Base-by-base conservation (phyloP, 164 flowering plant species). In the Sextonia rubra region DNA sequence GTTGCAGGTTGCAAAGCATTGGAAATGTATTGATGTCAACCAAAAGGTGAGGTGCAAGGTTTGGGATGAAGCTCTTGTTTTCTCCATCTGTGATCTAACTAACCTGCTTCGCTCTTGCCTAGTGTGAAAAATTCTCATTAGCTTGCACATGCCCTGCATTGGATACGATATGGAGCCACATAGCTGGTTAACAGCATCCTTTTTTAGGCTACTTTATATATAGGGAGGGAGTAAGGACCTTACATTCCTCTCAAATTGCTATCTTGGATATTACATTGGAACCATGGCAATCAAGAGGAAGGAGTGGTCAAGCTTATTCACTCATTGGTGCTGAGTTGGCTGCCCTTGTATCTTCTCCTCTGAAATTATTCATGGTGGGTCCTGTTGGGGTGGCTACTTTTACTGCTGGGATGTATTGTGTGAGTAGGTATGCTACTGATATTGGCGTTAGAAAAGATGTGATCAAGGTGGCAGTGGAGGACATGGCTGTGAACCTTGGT, bases 281-380 rank as follows among this genome's bases (percentile, higher is more conserved):
- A 37, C 44, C 58, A 14, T 52, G 58, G n/a, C 58, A 52, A 52
- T 37, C 44, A 37, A 20, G n/a, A 52, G 98, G 99, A 70, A 81
- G 88, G 70, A 93, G 97, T 65, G 97, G 99, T 15, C 99, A 96
- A 72, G 98, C 97, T 71, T 89, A 97, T 44, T 86, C 98, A 1
- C 80, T 85, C 7, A 70, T 96, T 55, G 97, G 99, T 44, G 99
- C 91, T 18, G 97, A 98, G 23, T 73, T 96, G 80, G 99, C 99
- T 47, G 98, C 99, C 25, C 71, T 90, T 71, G 82, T 96, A n/a
- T 86, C 98, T 3, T 86, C 97, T 25, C 97, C 99, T 56, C 69
- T 93, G 71, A 91, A 85, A 80, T 68, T 92, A 78, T 71, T 96
- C 25, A 87, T 93, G 85, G 89, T 96, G 6, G 89, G 92, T 68